These are phyloP conservation scores for Phytophthora citricola DNA, from an alignment of 352 stramenopile species.

Conservation along the genomic window DNA sequence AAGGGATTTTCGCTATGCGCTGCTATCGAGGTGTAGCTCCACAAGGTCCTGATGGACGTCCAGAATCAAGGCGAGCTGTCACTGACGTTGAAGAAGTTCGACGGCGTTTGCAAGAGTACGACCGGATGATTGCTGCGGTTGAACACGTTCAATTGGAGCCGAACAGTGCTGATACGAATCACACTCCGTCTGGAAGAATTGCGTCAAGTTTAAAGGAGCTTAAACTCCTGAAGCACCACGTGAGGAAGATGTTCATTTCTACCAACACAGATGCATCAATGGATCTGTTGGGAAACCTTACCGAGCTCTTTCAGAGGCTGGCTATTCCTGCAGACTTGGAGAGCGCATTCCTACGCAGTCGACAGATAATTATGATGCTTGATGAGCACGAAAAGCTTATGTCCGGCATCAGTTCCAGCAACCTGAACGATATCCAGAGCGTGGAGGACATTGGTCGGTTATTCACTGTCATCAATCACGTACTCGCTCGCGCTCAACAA, in stretches of 20 bases:
- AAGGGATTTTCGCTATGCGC: conserved; percentile 45
- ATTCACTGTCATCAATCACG: conserved; percentile 24
- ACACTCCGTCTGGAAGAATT: conserved; percentile 19
- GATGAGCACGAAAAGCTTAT: conserved; percentile 32
- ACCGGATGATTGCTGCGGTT: conserved; percentile 24
- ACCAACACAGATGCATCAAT: conserved; percentile 10
- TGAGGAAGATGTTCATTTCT: conserved; percentile 20
- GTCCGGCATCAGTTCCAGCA: conserved; percentile 20
- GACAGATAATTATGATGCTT: conserved; percentile 24
- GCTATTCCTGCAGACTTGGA: conserved; percentile 24
- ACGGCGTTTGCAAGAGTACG: conserved; percentile 32
- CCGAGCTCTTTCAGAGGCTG: conserved; percentile 20
- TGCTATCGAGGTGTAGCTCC: conserved; percentile 29
- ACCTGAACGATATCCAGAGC: conserved; percentile 24
- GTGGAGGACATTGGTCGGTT: conserved; percentile 26
- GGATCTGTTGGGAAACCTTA: conserved; percentile 11
- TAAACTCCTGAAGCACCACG: conserved; percentile 17
- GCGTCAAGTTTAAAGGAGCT: conserved; percentile 12
- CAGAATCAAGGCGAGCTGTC: conserved; percentile 14
- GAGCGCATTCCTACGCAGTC: conserved; percentile 20
- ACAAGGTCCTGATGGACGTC: conserved; percentile 1
- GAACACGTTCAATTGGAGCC: neutral
- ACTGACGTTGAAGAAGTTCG: conserved; percentile 32
- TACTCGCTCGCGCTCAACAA: conserved; percentile 29
- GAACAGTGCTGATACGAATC: neutral